Evolutionary conservation across 164 flowering plant genomes (phyloP), one percentile per base, ranked within the genome.

Genomic region (Tetrastigma voinierianum): DNA sequence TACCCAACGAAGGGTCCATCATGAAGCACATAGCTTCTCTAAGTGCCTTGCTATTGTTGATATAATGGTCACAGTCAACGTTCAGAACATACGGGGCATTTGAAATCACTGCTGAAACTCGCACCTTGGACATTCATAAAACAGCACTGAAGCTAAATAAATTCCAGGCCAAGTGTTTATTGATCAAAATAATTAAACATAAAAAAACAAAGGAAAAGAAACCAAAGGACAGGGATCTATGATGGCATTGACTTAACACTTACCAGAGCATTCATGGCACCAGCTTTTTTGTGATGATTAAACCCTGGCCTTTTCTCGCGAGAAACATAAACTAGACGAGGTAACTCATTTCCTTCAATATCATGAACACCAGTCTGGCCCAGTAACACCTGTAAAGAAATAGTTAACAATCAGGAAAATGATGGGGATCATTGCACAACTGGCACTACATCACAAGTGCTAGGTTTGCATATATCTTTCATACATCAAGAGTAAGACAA

Each of bases 31-130:
- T 85, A 16, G 87, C 85, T 67, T 85, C 89, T 52, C 87, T 72
- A 54, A 83, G 67, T 1, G 89, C 89, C 73, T 85, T 85, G 77
- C 85, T 79, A 59, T 85, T 85, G 75, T 84, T 84, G 45, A 84
- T 74, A 70, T 84, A 84, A 71, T 84, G 88, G 66, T 84, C 88
- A 77, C 88, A 85, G 68, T 85, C 89, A 45, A 85, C 82, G 67
- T 85, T 85, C 68, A 85, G 70, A 57, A 85, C 49, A 70, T 65
- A 85, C 62, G 87, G 83, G 15, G 87, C 89, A 75, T 85, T 85
- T 43, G 87, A 80, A 25, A 85, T 74, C 52, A 83, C 81, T 40
- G 85, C 87, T 13, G 89, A 85, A 16, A 81, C 87, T n/a, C 80
- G 68, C 14, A 75, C 48, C 78, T 75, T 51, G 16, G 43, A 45